These are phyloP conservation scores for Leishmania mexicana DNA, from an alignment of 208 protist species.

Conservation along the genomic window DNA sequence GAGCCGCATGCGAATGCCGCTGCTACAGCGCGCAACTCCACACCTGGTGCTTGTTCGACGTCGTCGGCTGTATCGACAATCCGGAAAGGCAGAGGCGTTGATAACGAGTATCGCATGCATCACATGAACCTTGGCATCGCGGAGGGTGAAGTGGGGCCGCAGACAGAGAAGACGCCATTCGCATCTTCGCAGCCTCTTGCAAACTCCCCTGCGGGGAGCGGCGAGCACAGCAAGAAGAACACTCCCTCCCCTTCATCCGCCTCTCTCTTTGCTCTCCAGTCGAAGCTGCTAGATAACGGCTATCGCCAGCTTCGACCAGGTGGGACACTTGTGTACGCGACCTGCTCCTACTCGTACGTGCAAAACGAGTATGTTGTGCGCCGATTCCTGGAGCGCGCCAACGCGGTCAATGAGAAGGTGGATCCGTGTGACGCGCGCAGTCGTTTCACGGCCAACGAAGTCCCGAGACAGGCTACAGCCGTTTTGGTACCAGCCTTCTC, in stretches of 20 bases:
- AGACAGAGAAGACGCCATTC: not conserved
- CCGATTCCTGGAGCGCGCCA: conserved; percentile 51
- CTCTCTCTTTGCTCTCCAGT: conserved; percentile 57
- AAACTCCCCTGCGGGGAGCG: not conserved
- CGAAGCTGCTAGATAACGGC: conserved; percentile 72
- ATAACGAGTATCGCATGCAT: conserved; percentile 72
- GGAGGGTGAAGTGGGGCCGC: not conserved
- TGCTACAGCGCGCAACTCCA: not conserved
- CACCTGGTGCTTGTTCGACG: not conserved
- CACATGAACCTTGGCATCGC: conserved; percentile 32
- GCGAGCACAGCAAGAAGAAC: not conserved
- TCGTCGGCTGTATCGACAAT: conserved; percentile 1
- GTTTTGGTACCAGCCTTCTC: conserved; percentile 28
- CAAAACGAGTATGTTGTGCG: conserved; percentile 92
- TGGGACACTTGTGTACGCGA: conserved; percentile 93
- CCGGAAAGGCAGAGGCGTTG: conserved; percentile 35
- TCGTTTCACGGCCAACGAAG: not conserved
- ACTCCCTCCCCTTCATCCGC: not conserved
- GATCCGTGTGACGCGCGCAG: not conserved
- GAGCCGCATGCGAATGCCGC: not conserved
- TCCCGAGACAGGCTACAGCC: not conserved
- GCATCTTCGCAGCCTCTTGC: not conserved
- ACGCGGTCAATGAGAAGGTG: conserved; percentile 3
- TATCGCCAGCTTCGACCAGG: conserved; percentile 70
- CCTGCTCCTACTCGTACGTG: conserved; percentile 89